Evolutionary conservation across 2,329 filamentous ascomycete species (phyloP), one percentile per base, ranked within the genome.

Genomic region (Sarocladium strictum): DNA sequence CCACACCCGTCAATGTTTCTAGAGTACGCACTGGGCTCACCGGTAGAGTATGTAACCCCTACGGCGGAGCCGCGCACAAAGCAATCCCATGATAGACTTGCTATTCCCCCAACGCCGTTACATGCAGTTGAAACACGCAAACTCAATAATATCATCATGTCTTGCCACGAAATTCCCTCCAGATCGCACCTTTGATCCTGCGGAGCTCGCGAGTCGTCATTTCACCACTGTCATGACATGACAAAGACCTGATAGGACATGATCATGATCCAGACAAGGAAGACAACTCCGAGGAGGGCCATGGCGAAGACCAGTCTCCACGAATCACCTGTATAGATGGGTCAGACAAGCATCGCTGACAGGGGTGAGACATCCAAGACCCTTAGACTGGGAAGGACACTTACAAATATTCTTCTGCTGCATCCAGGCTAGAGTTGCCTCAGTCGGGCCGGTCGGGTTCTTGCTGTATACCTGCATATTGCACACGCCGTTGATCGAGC

Each of bases 221-320:
- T n/a, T n/a, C 3, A 47, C 21, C 43, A 9, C 4, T 23, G 47
- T 51, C 58, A 72, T 58, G 71, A 74, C 51, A 69, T 65, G 56
- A 67, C 77, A 71, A 83, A 86, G 10, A 86, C 83, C 58, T 84
- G 81, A 60, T 84, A 82, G 11, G 82, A 79, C 78, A 86, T 85
- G 58, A 85, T 72, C 75, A 86, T 85, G 62, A 86, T 81, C 83
- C 83, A 86, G n/a, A 86, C 63, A 56, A 85, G 65, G 59, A 86
- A 86, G 1, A 85, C 69, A 17, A 68, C 71, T 0, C 83, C 84
- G 2, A 84, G 77, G 23, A 87, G 66, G 17, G 76, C 76, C 64
- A 87, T 83, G 1, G 82, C 77, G 67, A 86, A 87, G 1, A 81
- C 80, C 1, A 84, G 76, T 61, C 84, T 78, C 84, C 84, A 87